These are phyloP conservation scores for Hypericum androsaemum DNA, from an alignment of 345 rosid genomes.

Conservation along the genomic window DNA sequence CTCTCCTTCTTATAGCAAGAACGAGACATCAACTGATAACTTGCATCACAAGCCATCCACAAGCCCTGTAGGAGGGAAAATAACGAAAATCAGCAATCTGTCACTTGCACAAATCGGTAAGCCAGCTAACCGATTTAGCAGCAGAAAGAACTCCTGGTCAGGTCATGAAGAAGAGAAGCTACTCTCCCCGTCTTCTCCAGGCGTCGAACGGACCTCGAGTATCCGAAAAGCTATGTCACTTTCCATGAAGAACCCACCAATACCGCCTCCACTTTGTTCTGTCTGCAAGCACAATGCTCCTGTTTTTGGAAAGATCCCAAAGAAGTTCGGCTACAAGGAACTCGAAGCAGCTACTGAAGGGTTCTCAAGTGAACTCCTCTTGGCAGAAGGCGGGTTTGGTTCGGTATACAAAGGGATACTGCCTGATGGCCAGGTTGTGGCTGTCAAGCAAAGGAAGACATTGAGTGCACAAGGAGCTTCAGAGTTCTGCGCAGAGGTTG, in stretches of 20 bases:
- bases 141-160: constrained; percentile 8
- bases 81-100: constrained; percentile 13
- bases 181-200: constrained; percentile 5
- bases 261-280: constrained; percentile 54
- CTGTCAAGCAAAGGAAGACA: constrained; percentile 45
- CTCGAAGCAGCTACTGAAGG: constrained; percentile 39
- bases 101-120: constrained; percentile 16
- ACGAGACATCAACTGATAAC: constrained; percentile 2
- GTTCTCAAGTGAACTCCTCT: constrained; percentile 34
- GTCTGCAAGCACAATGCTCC: constrained; percentile 46
- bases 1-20: constrained; percentile 8
- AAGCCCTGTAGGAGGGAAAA: constrained; percentile 6
- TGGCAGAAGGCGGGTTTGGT: constrained; percentile 55
- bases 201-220: constrained; percentile 16
- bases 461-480: constrained; percentile 44
- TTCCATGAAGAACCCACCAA: constrained; percentile 30
- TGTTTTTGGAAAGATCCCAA: constrained; percentile 37
- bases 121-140: constrained; percentile 1
- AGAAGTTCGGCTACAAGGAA: constrained; percentile 37
- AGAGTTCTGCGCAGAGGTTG: constrained; percentile 58
- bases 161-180: constrained; percentile 5
- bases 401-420: constrained; percentile 43
- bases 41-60: constrained; percentile 6
- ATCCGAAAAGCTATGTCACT: constrained; percentile 24
- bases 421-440: constrained; percentile 45